Conservation (phyloP, 108 stramenopile species). For the Cyclostephanos tholiformis region DNA sequence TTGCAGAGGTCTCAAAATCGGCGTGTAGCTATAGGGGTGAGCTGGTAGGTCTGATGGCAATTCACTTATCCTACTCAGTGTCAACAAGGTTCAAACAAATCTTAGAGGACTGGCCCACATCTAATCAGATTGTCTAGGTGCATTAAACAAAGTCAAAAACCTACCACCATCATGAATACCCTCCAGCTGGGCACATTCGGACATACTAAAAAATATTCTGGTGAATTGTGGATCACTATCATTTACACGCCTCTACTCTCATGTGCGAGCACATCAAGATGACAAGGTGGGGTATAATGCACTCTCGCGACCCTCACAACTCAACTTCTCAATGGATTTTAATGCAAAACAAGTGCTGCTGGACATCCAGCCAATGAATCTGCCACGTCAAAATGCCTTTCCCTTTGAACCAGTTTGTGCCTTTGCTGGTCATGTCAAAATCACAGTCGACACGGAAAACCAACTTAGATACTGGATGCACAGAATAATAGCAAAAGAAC, state of each 20-base stretch:
- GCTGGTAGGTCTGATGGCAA: slow-evolving; percentile 21
- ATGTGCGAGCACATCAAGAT: slow-evolving; percentile 31
- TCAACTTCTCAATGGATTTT: slow-evolving; percentile 9
- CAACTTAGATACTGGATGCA: no score
- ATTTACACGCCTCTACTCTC: slow-evolving; percentile 2
- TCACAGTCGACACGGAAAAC: no score
- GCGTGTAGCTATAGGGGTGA: slow-evolving; percentile 31
- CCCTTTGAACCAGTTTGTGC: no score
- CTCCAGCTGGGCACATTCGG: slow-evolving; percentile 6
- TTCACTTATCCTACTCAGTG: slow-evolving; percentile 16
- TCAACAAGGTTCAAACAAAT: not conserved
- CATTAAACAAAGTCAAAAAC: not conserved
- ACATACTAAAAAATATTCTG: slow-evolving; percentile 21
- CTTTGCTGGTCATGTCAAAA: no score
- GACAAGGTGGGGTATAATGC: not conserved
- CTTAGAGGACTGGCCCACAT: not conserved
- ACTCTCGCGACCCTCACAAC: slow-evolving; percentile 1
- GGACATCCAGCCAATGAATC: no score
- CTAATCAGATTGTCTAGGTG: slow-evolving; percentile 25
- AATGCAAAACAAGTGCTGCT: not conserved
- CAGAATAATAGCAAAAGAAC: no score
- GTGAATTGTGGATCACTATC: slow-evolving; percentile 11
- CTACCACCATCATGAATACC: slow-evolving; percentile 14
- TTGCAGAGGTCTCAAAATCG: no score
- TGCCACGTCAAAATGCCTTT: no score